Conservation (phyloP, 2,329 filamentous ascomycete species). For the Botrytis squamosa region DNA sequence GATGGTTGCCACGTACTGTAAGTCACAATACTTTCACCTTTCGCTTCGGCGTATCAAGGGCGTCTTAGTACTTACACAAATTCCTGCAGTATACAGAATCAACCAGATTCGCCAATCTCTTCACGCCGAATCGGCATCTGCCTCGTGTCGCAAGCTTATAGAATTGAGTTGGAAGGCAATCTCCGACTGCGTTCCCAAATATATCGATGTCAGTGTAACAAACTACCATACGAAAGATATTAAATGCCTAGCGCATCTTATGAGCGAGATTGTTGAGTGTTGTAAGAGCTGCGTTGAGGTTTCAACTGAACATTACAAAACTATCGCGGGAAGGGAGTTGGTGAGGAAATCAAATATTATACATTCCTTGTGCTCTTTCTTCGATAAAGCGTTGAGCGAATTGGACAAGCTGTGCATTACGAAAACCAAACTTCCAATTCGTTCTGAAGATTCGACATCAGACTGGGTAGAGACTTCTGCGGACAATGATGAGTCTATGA, state of each 20-base stretch:
- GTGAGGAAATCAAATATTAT: not conserved
- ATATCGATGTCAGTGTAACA: not conserved
- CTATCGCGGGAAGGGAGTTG: not conserved
- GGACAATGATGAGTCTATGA: not conserved
- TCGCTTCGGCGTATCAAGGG: not conserved
- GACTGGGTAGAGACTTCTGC: not conserved
- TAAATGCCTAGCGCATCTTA: not conserved
- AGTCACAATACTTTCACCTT: not conserved
- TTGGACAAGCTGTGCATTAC: not conserved
- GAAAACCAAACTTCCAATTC: not conserved
- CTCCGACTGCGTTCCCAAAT: not conserved
- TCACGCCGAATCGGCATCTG: not conserved
- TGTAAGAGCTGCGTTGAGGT: not conserved
- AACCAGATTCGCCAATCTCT: not conserved
- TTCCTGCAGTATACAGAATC: not conserved
- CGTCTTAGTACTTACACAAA: not conserved
- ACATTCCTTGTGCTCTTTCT: constrained; percentile 1
- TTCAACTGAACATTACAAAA: not conserved
- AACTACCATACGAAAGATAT: not conserved
- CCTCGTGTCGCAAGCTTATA: not conserved
- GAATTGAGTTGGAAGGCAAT: not conserved
- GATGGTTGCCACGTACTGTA: not conserved
- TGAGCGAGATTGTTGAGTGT: not conserved
- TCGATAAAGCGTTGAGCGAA: not conserved
- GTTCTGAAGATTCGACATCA: not conserved